Percentiles rank a stretch among this genome's conserved stretches.
Conservation (phyloP, 805 yeast genomes). For the Saitoella complicata region DNA sequence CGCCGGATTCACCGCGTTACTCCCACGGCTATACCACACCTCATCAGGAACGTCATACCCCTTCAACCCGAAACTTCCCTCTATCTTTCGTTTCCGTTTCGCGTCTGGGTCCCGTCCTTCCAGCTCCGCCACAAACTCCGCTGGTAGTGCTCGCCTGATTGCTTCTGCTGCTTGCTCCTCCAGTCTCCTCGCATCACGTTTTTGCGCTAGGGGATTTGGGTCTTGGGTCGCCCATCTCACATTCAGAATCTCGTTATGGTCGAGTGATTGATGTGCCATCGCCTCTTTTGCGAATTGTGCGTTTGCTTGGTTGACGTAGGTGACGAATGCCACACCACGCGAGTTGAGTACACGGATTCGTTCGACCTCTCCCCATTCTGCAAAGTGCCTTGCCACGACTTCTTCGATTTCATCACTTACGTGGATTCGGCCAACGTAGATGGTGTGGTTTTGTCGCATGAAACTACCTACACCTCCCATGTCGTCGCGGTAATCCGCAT, state of each 20-base stretch:
- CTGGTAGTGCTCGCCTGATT: constrained; percentile 23
- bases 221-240: constrained; percentile 85
- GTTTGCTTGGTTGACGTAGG: constrained; percentile 45
- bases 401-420: constrained; percentile 29
- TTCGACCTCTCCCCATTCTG: constrained; percentile 62
- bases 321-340: constrained; percentile 65
- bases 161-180: constrained; percentile 38
- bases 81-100: constrained; percentile 11
- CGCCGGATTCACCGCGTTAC: constrained; percentile 8
- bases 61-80: constrained; percentile 12
- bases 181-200: constrained; percentile 30
- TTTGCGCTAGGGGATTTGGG: constrained; percentile 54
- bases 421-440: constrained; percentile 52
- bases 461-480: constrained; percentile 90
- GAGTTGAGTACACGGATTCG: constrained; percentile 42
- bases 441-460: constrained; percentile 47
- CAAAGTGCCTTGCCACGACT: constrained; percentile 34
- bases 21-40: constrained; percentile 12
- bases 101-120: constrained; percentile 3
- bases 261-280: constrained; percentile 67
- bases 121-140: constrained; percentile 9
- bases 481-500: constrained; percentile 69
- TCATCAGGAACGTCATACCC: constrained; percentile 19
- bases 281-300: constrained; percentile 96
- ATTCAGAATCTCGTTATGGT: constrained; percentile 47